Percentiles rank a stretch among this genome's conserved stretches.
Evolutionary conservation across 1,139 yeast species (phyloP).

Genomic region (Lipomyces yarrowii): DNA sequence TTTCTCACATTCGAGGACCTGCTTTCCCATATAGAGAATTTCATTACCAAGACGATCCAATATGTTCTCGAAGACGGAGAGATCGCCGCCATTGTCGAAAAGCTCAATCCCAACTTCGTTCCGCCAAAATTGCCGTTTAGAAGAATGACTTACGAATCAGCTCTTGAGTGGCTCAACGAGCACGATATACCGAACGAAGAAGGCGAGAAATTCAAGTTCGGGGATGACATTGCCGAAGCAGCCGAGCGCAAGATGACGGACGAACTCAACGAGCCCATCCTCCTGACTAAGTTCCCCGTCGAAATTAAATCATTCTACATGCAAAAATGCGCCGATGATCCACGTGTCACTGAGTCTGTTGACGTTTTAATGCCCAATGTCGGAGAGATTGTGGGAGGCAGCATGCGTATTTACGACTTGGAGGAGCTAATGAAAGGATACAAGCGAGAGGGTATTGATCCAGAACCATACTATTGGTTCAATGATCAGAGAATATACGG

Average conservation of each 20-base stretch:
- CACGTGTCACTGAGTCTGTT: constrained; percentile 94
- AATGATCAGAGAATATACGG: constrained; percentile 95
- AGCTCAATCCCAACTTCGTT: constrained; percentile 87
- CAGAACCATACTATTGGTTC: constrained; percentile 89
- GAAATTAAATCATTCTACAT: constrained; percentile 97
- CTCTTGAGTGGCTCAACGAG: constrained; percentile 95
- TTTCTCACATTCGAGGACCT: constrained; percentile 86
- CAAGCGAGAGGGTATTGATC: constrained; percentile 85
- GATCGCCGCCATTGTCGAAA: constrained; percentile 85
- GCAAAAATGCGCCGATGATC: constrained; percentile 89
- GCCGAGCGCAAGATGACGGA: constrained; percentile 99
- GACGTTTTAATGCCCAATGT: constrained; percentile 98
- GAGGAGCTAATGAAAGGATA: constrained; percentile 88
- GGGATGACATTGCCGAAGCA: constrained; percentile 99
- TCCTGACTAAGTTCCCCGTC: constrained; percentile 92
- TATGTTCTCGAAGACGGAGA: constrained; percentile 85
- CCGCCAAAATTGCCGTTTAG: constrained; percentile 84
- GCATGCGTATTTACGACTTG: constrained; percentile 88
- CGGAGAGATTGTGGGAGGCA: constrained; percentile 92
- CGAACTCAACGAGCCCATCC: constrained; percentile 85
- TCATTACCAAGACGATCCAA: constrained; percentile 68
- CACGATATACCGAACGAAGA: constrained; percentile 93
- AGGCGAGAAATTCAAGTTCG: constrained; percentile 87
- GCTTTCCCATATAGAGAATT: constrained; percentile 78
- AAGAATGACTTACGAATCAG: constrained; percentile 89